Conservation (phyloP, 2,329 filamentous ascomycete species). For the Diaporthe nobilis region DNA sequence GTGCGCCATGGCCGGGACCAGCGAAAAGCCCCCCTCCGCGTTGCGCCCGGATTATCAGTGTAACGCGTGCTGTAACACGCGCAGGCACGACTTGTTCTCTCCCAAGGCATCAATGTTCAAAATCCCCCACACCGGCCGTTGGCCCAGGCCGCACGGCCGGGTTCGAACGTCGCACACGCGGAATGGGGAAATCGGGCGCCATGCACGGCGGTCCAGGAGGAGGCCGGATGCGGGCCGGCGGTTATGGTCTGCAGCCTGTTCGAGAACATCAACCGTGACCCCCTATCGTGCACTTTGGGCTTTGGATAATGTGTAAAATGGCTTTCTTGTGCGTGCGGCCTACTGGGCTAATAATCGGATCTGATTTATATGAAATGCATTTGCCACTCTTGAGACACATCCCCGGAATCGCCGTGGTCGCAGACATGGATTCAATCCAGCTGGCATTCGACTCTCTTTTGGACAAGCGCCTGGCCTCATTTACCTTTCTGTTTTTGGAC, state of each 20-base stretch:
- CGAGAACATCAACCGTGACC: neutral
- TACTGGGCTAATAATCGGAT: neutral
- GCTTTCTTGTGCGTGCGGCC: neutral
- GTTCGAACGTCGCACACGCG: constrained; percentile 20
- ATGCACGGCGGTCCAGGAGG: neutral
- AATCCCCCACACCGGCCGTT: constrained; percentile 16
- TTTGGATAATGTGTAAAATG: constrained; percentile 19
- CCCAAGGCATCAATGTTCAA: constrained; percentile 20
- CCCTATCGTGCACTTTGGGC: neutral
- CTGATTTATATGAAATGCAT: constrained; percentile 23
- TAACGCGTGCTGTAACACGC: constrained; percentile 16
- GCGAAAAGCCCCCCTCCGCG: neutral
- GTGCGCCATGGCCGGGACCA: constrained; percentile 4
- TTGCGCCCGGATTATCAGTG: neutral
- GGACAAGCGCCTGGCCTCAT: constrained; percentile 12
- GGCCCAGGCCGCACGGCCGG: constrained; percentile 12
- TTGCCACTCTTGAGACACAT: neutral
- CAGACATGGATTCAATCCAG: neutral
- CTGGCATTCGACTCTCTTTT: neutral
- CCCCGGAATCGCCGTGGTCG: constrained; percentile 20
- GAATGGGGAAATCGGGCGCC: neutral
- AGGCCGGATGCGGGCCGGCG: constrained; percentile 17
- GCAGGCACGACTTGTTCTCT: constrained; percentile 12
- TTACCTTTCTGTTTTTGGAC: neutral
- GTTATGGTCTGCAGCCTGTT: constrained; percentile 30